A percentile compares a stretch with the other conserved stretches of the same genome.
These are phyloP conservation scores for Camellia sinensis DNA, from an alignment of 148 eudicot genomes.

Conservation along the genomic window DNA sequence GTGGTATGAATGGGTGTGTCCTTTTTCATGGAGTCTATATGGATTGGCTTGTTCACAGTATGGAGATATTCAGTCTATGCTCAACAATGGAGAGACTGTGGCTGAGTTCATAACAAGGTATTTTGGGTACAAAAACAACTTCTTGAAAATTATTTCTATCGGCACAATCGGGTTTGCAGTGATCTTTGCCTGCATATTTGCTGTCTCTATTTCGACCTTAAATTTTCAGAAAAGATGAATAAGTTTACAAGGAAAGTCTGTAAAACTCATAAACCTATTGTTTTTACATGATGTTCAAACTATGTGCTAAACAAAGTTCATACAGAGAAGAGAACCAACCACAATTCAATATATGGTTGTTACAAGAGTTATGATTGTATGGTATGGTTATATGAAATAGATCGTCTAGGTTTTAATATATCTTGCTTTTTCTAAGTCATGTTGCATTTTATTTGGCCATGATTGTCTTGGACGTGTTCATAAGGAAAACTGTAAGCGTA, in stretches of 20 bases:
- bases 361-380: background rate
- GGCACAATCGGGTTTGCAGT: background rate
- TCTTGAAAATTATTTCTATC: background rate
- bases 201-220: background rate
- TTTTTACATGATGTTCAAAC: background rate
- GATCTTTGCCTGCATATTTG: background rate
- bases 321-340: background rate
- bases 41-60: background rate
- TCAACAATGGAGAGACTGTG: background rate
- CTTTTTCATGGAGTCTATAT: background rate
- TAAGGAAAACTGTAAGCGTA: too few relatives aligned
- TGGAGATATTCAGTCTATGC: background rate
- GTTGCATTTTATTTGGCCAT: too few relatives aligned
- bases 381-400: too few relatives aligned
- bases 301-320: background rate
- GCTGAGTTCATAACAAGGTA: background rate
- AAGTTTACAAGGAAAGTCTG: background rate
- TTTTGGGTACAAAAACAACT: background rate
- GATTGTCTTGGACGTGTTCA: too few relatives aligned
- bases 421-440: too few relatives aligned
- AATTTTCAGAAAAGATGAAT: conserved; percentile 4
- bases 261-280: background rate
- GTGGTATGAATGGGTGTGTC: background rate
- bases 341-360: background rate
- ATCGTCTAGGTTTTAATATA: too few relatives aligned